These are phyloP conservation scores for Ceratocystis albifundus DNA, from an alignment of 2,329 filamentous ascomycete species.

Conservation along the genomic window DNA sequence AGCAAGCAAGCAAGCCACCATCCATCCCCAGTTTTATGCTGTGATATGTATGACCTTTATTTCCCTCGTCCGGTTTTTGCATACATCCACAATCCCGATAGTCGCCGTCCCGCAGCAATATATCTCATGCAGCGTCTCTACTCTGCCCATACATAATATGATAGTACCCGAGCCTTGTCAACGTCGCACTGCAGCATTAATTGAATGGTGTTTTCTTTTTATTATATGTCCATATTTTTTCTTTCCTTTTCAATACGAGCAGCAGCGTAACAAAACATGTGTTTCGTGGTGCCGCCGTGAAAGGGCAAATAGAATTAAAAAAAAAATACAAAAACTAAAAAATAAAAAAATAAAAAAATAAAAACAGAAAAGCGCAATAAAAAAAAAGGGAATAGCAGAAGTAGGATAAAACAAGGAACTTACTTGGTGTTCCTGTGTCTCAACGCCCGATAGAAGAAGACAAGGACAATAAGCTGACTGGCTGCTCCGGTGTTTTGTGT, in stretches of 20 bases:
- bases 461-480: neutral
- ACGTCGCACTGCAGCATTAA: conserved; percentile 2
- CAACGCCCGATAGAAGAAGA: conserved; percentile 1
- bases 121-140: neutral
- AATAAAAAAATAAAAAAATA: neutral
- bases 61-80: neutral
- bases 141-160: neutral
- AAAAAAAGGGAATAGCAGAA: neutral
- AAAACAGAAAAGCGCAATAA: neutral
- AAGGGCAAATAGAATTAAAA: neutral
- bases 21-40: neutral
- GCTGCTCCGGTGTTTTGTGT: neutral
- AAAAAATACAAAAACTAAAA: neutral
- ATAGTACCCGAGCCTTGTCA: neutral
- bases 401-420: neutral
- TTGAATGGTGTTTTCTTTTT: neutral
- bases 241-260: neutral
- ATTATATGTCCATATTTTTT: neutral
- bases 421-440: neutral
- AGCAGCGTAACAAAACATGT: neutral
- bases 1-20: neutral
- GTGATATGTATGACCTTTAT: neutral
- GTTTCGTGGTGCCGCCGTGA: neutral
- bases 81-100: neutral
- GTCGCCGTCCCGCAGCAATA: neutral